Base-by-base conservation (phyloP, 192 early-diverging fungal genomes). In the Dispira simplex region DNA sequence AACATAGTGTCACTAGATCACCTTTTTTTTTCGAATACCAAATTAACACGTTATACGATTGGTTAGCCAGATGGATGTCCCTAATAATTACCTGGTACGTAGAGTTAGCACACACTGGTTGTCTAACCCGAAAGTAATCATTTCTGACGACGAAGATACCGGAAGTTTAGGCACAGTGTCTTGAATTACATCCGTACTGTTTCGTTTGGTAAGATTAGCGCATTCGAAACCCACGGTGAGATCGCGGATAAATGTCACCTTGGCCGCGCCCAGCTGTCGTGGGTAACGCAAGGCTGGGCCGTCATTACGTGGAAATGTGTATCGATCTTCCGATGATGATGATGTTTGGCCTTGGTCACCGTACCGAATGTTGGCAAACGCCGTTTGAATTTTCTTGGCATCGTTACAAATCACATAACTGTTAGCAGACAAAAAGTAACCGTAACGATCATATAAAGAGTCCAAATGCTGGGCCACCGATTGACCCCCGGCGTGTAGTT, bases 151-250 rank as follows among this genome's bases (percentile, higher is more conserved):
- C 0, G 77, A 65, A 1, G 89, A 89, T 2, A 86, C 83, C 2
- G 90, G 90, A 46, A 97, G 75, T 1, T 66, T 72, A 0, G 93
- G 89, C 28, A 71, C 65, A 46, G 75, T 73, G 63, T 86, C 77
- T 39, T 39, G 32, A 39, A 6, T 39, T 39, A 39, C 32, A 39
- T 39, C 32, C 32, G 32, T 39, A 6, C 32, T 39, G 32, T 6
- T 39, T 39, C 32, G 32, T 6, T 39, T 6, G 32, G 8, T 16
- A 0, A 28, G 69, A 62, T 77, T 87, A 27, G 74, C 73, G 26
- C 84, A 85, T 64, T 97, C 91, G 66, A 91, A 94, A 8, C 92
- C 91, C 44, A 83, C 69, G 0, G 94, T 95, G 71, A 97, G 69
- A 74, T 97, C 94, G 49, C 94, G 83, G 39, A 97, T 82, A 46